These are phyloP conservation scores for Papiliotrema flavescens DNA, from an alignment of 1,284 basidiomycete genomes.

Conservation along the genomic window DNA sequence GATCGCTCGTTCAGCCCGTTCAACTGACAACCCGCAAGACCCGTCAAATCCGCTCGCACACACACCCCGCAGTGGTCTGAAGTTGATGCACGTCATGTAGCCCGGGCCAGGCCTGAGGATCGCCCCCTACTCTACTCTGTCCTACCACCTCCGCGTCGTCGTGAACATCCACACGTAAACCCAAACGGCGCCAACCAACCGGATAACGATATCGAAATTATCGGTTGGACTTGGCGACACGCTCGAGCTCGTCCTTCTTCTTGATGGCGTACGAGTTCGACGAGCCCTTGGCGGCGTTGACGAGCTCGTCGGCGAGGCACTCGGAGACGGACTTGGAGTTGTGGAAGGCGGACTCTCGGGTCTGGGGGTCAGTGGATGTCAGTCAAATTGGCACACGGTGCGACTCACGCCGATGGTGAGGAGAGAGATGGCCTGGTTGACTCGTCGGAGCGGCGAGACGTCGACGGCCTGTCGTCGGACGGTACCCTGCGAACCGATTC, in stretches of 20 bases:
- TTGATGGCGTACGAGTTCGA: constrained; percentile 99
- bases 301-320: constrained; percentile 98
- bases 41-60: too few relatives aligned
- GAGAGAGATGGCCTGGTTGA: constrained; percentile 96
- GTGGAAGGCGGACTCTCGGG: constrained; percentile 99
- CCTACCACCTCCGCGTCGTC: not conserved
- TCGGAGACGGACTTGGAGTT: constrained; percentile 99
- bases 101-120: constrained; percentile 8
- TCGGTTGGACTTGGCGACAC: constrained; percentile 99
- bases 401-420: constrained; percentile 86
- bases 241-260: constrained; percentile 77
- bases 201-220: constrained; percentile 51
- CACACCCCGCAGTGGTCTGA: not conserved
- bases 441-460: constrained; percentile 95
- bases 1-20: too few relatives aligned
- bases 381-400: constrained; percentile 4
- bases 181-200: constrained; percentile 6
- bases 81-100: constrained; percentile 7
- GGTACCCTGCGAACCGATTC: constrained; percentile 99
- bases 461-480: constrained; percentile 99
- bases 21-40: too few relatives aligned
- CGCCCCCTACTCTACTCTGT: constrained; percentile 5
- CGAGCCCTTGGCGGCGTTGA: constrained; percentile 99
- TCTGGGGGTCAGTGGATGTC: constrained; percentile 53
- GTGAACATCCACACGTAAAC: constrained; percentile 3